A percentile compares a stretch with the other conserved stretches of the same genome.
phyloP scores from a whole-genome alignment of 768 basidiomycete genomes.

The Mycena maculata region DNA sequence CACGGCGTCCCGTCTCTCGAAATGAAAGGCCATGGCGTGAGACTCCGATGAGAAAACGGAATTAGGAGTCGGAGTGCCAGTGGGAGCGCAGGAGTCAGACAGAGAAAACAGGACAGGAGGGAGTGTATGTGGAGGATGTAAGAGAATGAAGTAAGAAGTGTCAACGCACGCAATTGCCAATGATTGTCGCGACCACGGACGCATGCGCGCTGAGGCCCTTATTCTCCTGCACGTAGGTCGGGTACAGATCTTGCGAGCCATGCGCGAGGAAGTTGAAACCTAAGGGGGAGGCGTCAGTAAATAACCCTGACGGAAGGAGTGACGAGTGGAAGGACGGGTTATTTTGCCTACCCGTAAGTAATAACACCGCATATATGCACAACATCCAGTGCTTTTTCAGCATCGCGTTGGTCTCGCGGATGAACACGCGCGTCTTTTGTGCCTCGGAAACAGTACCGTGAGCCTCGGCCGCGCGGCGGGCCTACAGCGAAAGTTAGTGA shows the following conservation, averaged over 20 bases:
- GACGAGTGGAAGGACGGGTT: background rate
- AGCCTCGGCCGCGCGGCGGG: slow-evolving; percentile 26
- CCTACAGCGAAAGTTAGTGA: slow-evolving; percentile 13
- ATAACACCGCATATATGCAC: slow-evolving; percentile 86
- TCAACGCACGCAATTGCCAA: slow-evolving; percentile 70
- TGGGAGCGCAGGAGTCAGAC: slow-evolving; percentile 7
- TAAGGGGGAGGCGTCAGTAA: slow-evolving; percentile 27
- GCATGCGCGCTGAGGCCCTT: slow-evolving; percentile 70
- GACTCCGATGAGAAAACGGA: slow-evolving; percentile 15
- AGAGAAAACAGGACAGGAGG: slow-evolving; percentile 9
- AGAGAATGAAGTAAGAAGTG: slow-evolving; percentile 8
- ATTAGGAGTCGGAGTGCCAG: background rate
- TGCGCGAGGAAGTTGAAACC: slow-evolving; percentile 72
- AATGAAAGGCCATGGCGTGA: slow-evolving; percentile 2
- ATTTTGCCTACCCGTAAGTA: slow-evolving; percentile 68
- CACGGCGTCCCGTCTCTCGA: slow-evolving; percentile 16
- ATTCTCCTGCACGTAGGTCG: slow-evolving; percentile 73
- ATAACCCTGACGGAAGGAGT: background rate
- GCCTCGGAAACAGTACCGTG: slow-evolving; percentile 43
- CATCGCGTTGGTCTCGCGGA: slow-evolving; percentile 80
- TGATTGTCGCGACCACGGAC: slow-evolving; percentile 82
- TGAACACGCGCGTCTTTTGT: slow-evolving; percentile 76
- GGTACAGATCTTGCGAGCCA: slow-evolving; percentile 81
- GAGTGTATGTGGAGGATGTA: slow-evolving; percentile 6
- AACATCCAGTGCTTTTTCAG: slow-evolving; percentile 84